A percentile compares a stretch with the other conserved stretches of the same genome.
Conservation (phyloP, 495 filamentous ascomycete species). For the Rhypophila decipiens region DNA sequence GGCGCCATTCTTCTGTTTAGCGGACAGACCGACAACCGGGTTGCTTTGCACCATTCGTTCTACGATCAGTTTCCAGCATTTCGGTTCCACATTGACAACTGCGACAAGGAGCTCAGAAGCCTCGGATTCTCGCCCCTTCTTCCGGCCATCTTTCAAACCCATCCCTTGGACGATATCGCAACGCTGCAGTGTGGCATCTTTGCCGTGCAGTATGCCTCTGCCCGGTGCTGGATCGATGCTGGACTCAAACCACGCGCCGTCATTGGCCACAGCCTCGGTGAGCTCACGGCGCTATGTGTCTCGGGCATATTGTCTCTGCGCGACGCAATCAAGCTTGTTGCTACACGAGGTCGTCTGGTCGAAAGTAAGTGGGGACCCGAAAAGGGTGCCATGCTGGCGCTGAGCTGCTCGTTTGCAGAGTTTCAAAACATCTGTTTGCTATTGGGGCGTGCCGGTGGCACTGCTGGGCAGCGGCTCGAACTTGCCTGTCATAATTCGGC, state of each 20-base stretch:
- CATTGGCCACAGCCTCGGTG: background rate
- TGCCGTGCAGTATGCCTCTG: constrained; percentile 43
- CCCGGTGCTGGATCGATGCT: constrained; percentile 43
- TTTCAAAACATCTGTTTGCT: no score
- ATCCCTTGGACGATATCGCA: constrained; percentile 34
- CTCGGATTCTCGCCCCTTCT: constrained; percentile 35
- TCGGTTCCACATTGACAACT: constrained; percentile 26
- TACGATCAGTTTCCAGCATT: background rate
- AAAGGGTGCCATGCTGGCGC: constrained; percentile 41
- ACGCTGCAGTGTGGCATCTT: constrained; percentile 44
- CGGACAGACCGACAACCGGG: background rate
- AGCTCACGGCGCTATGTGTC: constrained; percentile 18
- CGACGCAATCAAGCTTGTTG: constrained; percentile 33
- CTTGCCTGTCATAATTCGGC: background rate
- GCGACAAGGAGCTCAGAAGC: constrained; percentile 17
- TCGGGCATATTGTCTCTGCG: constrained; percentile 18
- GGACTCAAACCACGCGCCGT: constrained; percentile 15
- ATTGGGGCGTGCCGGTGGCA: no score
- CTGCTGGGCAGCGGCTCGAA: background rate
- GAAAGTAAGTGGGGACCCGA: constrained; percentile 41
- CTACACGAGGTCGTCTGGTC: constrained; percentile 39
- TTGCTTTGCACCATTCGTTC: no score
- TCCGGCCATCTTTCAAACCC: constrained; percentile 42
- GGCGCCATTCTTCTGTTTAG: constrained; percentile 34
- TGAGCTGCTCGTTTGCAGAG: background rate